Evolutionary conservation across 2,329 filamentous ascomycete genomes (phyloP).

Genomic region (Elsinoe necatrix): DNA sequence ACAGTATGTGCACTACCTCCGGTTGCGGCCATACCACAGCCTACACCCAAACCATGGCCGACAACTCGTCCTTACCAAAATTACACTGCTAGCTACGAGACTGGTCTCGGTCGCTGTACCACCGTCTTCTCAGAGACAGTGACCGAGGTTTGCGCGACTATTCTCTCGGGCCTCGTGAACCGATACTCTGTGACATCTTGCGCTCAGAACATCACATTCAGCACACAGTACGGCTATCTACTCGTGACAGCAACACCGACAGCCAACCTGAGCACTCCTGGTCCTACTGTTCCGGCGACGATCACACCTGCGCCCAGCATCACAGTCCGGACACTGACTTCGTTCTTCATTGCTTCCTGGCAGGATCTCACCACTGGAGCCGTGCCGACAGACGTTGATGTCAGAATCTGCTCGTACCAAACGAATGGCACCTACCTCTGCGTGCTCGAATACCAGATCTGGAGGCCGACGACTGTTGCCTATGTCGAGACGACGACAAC

Average conservation of each 20-base stretch:
- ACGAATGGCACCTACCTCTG: conserved; percentile 33
- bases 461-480: conserved; percentile 35
- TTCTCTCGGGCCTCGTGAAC: conserved; percentile 34
- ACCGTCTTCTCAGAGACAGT: conserved; percentile 34
- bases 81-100: conserved; percentile 28
- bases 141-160: conserved; percentile 39
- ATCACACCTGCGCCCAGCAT: conserved; percentile 31
- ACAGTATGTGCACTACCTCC: conserved; percentile 37
- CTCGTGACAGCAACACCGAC: conserved; percentile 32
- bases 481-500: conserved; percentile 29
- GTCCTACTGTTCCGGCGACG: conserved; percentile 15
- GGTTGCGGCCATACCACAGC: conserved; percentile 27
- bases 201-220: conserved; percentile 39
- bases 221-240: conserved; percentile 36
- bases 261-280: neutral
- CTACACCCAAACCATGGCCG: conserved; percentile 23
- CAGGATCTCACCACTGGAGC: conserved; percentile 34
- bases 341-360: conserved; percentile 40
- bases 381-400: conserved; percentile 33
- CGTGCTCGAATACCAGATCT: conserved; percentile 35
- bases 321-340: conserved; percentile 33
- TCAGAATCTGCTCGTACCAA: conserved; percentile 34
- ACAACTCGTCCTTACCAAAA: conserved; percentile 32
- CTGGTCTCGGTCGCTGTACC: conserved; percentile 31
- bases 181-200: conserved; percentile 36